Evolutionary conservation across 805 yeast species (phyloP), one percentile per base, ranked within the genome.

Genomic region (Candida ipomoeae): DNA sequence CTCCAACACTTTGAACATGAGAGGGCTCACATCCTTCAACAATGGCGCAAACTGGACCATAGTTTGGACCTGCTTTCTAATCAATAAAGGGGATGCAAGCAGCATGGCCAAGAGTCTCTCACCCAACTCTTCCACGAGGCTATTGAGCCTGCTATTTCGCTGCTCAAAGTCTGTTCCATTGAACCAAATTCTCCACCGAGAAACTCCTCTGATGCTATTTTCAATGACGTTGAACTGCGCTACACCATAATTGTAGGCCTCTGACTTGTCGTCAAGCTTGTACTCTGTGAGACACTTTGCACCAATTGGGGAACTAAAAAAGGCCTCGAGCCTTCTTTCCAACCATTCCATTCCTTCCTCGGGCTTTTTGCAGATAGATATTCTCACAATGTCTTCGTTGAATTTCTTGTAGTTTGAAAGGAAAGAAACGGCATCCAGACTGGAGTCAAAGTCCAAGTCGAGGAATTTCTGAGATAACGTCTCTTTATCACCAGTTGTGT

Each of bases 121-220:
- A 44, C 96, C 87, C 45, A 89, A 73, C 14, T 75, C 78, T 62
- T 88, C 90, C 8, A 86, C 82, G 42, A 80, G 71, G 46, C 78
- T 77, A 42, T 72, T 73, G 47, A 82, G 69, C 48, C 81, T 72
- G 18, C 65, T 73, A 46, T 83, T 84, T 13, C 81, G 72, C 36
- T 71, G 70, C 35, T 79, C 83, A 46, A 80, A 75, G 21, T 77
- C 77, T 5, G 74, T 77, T 6, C 82, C 81, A 34, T 68, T 77
- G 60, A 89, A 90, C 97, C 97, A 92, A 15, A 89, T 83, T 60
- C 89, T 82, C 99, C 99, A 95, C 62, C 99, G 80, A 11, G 94
- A 84, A 21, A 95, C 85, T 35, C 98, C 99, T 52, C 96, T 80
- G 33, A 94, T 81, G 57, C 95, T 85, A 34, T 96, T 85, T 66